Conservation (phyloP, 257 asterid genomes). For the Scutellaria baicalensis region DNA sequence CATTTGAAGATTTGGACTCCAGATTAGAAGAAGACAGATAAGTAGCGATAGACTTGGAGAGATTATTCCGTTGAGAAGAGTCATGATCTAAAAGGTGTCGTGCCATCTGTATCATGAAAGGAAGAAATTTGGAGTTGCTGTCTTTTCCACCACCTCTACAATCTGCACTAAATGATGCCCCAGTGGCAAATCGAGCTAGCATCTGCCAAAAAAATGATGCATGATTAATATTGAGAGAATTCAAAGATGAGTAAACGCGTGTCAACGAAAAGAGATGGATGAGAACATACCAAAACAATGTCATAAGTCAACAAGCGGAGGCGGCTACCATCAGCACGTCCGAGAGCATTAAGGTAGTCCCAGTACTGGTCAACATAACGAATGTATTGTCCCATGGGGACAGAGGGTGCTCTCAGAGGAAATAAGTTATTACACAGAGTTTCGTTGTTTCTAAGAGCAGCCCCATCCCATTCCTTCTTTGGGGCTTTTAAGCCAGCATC, state of each 20-base stretch:
- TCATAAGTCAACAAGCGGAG: slow-evolving; percentile 86
- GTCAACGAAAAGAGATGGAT: not conserved
- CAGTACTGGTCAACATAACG: slow-evolving; percentile 95
- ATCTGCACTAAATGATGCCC: slow-evolving; percentile 85
- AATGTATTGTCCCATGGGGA: slow-evolving; percentile 73
- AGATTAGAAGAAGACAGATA: slow-evolving; percentile 55
- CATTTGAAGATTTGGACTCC: slow-evolving; percentile 62
- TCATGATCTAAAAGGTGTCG: slow-evolving; percentile 80
- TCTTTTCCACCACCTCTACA: slow-evolving; percentile 97
- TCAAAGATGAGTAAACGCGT: not conserved
- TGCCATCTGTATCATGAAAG: slow-evolving; percentile 96
- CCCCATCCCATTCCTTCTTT: slow-evolving; percentile 99
- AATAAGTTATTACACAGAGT: slow-evolving; percentile 91
- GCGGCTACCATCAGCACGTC: slow-evolving; percentile 97
- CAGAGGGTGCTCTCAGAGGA: slow-evolving; percentile 83
- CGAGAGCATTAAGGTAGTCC: slow-evolving; percentile 91
- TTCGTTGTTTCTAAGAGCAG: slow-evolving; percentile 91
- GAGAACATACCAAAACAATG: slow-evolving; percentile 74
- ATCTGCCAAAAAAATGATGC: slow-evolving; percentile 43
- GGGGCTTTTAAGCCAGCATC: slow-evolving; percentile 89
- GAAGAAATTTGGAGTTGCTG: slow-evolving; percentile 80
- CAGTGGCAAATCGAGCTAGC: slow-evolving; percentile 98
- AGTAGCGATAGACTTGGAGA: slow-evolving; percentile 58
- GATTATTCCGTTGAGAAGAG: slow-evolving; percentile 60
- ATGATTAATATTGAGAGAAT: not conserved